Percentiles rank a stretch among this genome's conserved stretches.
phyloP scores from a whole-genome alignment of 139 green algal species.

The Coccomyxa sp. region DNA sequence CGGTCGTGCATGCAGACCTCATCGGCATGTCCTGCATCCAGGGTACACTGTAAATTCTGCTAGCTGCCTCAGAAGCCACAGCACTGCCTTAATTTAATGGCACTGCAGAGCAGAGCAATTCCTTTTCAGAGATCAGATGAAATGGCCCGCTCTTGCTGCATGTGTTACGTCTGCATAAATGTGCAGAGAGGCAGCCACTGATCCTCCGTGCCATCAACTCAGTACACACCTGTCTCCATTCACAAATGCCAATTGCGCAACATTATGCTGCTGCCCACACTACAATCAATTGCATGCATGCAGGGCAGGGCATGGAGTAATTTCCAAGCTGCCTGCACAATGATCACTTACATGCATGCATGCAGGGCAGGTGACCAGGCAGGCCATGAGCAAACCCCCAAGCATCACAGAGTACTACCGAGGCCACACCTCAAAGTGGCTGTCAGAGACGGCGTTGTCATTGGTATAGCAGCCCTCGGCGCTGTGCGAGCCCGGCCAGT shows the following conservation, averaged over 20 bases:
- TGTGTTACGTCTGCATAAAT: too few species aligned
- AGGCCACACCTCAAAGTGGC: too few species aligned
- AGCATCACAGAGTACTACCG: too few species aligned
- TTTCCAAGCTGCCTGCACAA: not conserved
- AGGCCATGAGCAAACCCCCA: not conserved
- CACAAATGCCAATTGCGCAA: too few species aligned
- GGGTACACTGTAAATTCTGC: not conserved
- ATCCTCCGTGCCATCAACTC: too few species aligned
- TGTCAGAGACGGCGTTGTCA: too few species aligned
- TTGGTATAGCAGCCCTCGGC: too few species aligned
- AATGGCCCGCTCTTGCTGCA: too few species aligned
- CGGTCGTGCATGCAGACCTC: not conserved
- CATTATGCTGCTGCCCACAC: too few species aligned
- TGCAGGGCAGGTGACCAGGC: slow-evolving; percentile 5
- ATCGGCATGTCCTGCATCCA: not conserved
- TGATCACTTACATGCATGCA: not conserved
- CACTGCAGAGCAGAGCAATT: not conserved
- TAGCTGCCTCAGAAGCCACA: not conserved
- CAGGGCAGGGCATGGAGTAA: not conserved
- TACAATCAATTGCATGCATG: not conserved
- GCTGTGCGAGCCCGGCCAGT: not conserved
- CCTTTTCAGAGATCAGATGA: not conserved
- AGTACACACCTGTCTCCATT: too few species aligned
- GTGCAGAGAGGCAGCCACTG: too few species aligned
- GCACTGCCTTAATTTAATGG: not conserved